Evolutionary conservation across 2,329 filamentous ascomycete species (phyloP).

Genomic region (Amylocarpus encephaloides): DNA sequence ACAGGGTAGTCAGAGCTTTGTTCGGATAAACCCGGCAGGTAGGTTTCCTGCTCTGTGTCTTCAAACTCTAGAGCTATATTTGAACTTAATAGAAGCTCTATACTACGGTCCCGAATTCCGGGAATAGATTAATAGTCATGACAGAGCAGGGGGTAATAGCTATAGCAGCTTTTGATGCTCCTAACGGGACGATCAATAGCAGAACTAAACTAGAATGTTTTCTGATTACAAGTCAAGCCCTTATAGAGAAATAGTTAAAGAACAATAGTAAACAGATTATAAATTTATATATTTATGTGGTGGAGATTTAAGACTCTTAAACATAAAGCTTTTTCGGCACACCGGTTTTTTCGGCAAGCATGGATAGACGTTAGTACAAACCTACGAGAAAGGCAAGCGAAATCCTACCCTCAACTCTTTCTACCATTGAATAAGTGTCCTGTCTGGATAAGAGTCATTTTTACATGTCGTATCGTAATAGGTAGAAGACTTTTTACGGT

Average conservation of each 20-base stretch:
- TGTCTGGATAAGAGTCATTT: no score
- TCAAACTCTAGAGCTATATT: slow-evolving; percentile 1
- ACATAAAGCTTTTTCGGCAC: no score
- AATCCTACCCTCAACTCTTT: no score
- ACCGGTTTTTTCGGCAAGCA: no score
- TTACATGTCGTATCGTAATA: no score
- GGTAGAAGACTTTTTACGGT: no score
- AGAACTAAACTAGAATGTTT: neutral
- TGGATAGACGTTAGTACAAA: no score
- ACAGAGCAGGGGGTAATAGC: neutral
- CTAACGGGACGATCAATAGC: neutral
- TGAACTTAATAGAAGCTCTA: neutral
- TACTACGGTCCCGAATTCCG: neutral
- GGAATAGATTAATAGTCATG: neutral
- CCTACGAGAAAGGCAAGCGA: no score
- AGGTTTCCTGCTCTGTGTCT: neutral
- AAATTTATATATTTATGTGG: no score
- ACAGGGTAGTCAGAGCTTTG: slow-evolving; percentile 22
- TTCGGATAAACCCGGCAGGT: slow-evolving; percentile 1
- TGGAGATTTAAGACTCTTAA: no score
- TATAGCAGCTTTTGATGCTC: neutral
- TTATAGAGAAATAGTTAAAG: neutral
- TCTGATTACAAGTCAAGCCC: neutral
- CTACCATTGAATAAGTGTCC: no score
- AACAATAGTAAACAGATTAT: neutral